A percentile compares a stretch with the other conserved stretches of the same genome.
phyloP scores from a whole-genome alignment of 257 asterid genomes.

The Galeopsis tetrahit region DNA sequence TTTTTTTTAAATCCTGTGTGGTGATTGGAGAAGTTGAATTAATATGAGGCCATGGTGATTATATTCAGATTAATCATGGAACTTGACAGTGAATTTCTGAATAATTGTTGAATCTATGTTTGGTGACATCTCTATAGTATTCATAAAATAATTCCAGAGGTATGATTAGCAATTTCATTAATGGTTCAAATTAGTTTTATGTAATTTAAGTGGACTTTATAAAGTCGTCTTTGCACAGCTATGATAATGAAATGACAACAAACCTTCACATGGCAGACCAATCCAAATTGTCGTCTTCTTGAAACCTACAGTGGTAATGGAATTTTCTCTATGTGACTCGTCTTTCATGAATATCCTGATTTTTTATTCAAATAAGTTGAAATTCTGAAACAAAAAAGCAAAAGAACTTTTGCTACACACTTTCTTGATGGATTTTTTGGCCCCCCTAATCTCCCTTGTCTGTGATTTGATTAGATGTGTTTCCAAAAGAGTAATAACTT shows the following conservation, averaged over 20 bases:
- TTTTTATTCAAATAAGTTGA: not conserved
- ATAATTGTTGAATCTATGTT: not conserved
- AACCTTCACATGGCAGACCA: constrained; percentile 23
- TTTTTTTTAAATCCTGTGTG: too few relatives aligned
- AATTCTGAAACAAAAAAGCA: not conserved
- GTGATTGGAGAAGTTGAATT: too few relatives aligned
- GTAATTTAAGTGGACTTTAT: not conserved
- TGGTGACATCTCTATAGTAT: not conserved
- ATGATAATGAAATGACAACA: constrained; percentile 3
- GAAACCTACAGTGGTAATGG: not conserved
- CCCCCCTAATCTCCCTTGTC: constrained; percentile 32
- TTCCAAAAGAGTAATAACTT: constrained; percentile 16
- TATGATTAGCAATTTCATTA: not conserved
- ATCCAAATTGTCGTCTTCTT: not conserved
- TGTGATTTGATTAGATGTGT: constrained; percentile 16
- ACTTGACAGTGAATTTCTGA: not conserved
- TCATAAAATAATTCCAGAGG: not conserved
- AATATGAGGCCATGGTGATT: not conserved
- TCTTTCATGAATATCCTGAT: constrained; percentile 11
- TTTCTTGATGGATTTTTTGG: constrained; percentile 30
- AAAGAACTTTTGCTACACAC: not conserved
- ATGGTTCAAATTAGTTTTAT: not conserved
- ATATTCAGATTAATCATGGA: not conserved
- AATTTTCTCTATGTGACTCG: constrained; percentile 3
- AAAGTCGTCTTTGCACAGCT: constrained; percentile 14